Base-by-base conservation (phyloP, 1,284 basidiomycete genomes). In the Marasmius fiardii region DNA sequence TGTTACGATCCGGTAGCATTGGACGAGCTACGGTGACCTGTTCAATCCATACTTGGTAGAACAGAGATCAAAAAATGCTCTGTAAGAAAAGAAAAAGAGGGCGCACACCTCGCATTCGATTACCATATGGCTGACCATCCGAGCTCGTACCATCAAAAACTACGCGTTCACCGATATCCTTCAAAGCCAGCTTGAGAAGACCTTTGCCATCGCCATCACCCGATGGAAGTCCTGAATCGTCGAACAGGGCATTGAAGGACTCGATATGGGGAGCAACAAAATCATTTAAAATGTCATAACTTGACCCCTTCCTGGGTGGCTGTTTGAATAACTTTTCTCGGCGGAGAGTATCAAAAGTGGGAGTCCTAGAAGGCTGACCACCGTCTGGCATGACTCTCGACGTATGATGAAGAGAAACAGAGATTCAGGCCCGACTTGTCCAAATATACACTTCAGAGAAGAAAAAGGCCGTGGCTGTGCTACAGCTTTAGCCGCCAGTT, bases 241-340 rank as follows among this genome's bases (percentile, higher is more conserved):
- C 92, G 67, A 97, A 93, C 31, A 99, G 81, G 11, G 94, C 89
- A 71, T 99, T 97, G 80, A 99, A 99, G 43, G 92, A 95, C 71
- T 98, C 92, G 60, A 99, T 85, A 69, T 98, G 95, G 10, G 97
- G 97, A 28, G 85, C 80, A 55, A 98, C 92, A 64, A 99, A 93
- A 72, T 97, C 93, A 64, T 96, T 93, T 55, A 99, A 80, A 55
- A 93, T 91, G 16, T 87, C 86, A 56, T 93, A 86, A 16, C 88
- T 85, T 37, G 89, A 82, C 20, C 82, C 83, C 48, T 83, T 73
- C 62, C 78, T 78, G 18, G 89, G 81, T 0, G 97, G 97, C 56
- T 87, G 80, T 68, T 83, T 82, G 75, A 98, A 98, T 3, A 81
- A 74, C 11, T 86, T 77, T 74, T 98, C 95, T 56, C 95, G 85